Evolutionary conservation across 163 green algal species (phyloP), one percentile per base, ranked within the genome.

Genomic region (Scenedesmus sp.): DNA sequence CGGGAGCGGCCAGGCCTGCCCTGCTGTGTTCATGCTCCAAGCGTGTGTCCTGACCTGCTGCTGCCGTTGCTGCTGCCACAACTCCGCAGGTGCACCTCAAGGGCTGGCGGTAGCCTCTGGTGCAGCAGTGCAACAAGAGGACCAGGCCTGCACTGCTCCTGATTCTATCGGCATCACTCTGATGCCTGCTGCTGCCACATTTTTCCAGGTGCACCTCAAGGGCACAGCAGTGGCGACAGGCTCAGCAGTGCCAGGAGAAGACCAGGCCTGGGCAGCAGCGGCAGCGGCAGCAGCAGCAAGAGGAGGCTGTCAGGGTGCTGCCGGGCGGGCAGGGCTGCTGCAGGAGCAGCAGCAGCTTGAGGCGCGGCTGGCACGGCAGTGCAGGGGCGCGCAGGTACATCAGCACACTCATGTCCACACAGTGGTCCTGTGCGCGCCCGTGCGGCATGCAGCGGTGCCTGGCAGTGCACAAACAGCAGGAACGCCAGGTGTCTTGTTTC

Each of bases 301-400:
- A 76, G 56, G 15, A 56, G 49, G 49, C 49, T 0, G 49, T 68
- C 15, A 68, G 65, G 65, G 65, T 18, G 65, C 30, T 76, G 65
- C 6, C 26, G 26, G 26, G 65, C 65, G 65, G 6, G 65, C 2
- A 20, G 65, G 65, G 9, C 65, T 76, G 65, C 65, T 40, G 65
- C 65, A 76, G 65, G 65, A 76, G 65, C 65, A 76, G 65, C 65
- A 76, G 65, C 65, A 76, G 65, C 65, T 76, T 6, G 65, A 76
- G 65, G 65, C 65, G 30, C 65, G 65, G 30, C 65, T 76, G 30
- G 65, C 65, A 22, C 65, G 30, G 65, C 65, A 76, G 65, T 76
- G 65, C 65, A 40, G 65, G 65, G 65, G 40, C 40, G 56, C 46
- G 7, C 46, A 56, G 46, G 46, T 56, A 56, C 46, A 10, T 56